Evolutionary conservation across 2,329 filamentous ascomycete genomes (phyloP), one percentile per base, ranked within the genome.

Genomic region (Botrytis fabae): DNA sequence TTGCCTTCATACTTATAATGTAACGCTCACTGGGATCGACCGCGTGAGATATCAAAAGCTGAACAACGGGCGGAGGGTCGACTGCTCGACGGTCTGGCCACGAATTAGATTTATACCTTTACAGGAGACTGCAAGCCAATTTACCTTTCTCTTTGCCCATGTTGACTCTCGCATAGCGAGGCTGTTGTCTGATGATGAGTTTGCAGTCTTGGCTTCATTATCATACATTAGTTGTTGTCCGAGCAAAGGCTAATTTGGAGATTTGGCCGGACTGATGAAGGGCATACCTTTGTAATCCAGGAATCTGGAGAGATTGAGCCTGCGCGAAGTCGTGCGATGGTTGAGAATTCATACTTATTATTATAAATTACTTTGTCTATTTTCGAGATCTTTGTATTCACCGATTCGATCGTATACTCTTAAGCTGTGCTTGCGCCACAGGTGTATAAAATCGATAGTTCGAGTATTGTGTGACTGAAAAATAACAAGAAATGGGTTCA

Each of bases 11-110:
- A 92, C 89, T 92, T 85, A 82, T 88, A 64, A 87, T 81, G 73
- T 84, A 86, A 74, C 84, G 83, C 65, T 85, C 83, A 71, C 82
- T 80, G 2, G 85, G 84, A 74, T 89, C 86, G 69, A 82, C 82
- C 66, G 83, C 28, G 20, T 72, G 70, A 16, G 40, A 35, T 83
- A 87, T 83, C 71, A 88, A 81, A 64, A 97, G 86, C 83, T 95
- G 90, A 63, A 97, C 85, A 78, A 97, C 93, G 60, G 94, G 94
- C 20, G 94, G 94, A 69, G 95, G 94, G 81, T 97, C 94, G 79
- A 97, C 89, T 12, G 94, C 93, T 82, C 97, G 97, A 77, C 94
- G 91, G 79, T 93, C 92, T 93, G 68, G 44, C 60, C 35, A 62
- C 74, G 64, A 73, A 61, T 66, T 68, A 74, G 54, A 38, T 73